Conservation (phyloP, 2,329 filamentous ascomycete species). For the Cyclaneusma minus region DNA sequence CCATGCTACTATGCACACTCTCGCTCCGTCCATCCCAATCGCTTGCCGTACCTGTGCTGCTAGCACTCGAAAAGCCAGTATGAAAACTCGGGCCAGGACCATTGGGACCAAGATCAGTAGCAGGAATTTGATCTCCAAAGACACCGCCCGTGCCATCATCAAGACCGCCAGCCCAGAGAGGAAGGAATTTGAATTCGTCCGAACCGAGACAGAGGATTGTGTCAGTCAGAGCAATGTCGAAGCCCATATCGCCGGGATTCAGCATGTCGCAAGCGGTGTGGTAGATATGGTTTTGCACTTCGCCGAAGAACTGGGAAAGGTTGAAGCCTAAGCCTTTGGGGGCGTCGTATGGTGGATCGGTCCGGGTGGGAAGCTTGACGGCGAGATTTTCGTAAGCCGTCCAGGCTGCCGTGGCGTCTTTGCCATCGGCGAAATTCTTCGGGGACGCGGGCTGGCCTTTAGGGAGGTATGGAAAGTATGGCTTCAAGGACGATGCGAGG, state of each 20-base stretch:
- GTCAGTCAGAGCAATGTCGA: slow-evolving; percentile 15
- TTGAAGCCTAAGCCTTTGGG: too few species aligned
- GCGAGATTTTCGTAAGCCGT: too few species aligned
- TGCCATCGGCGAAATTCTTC: too few species aligned
- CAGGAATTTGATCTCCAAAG: slow-evolving; percentile 22
- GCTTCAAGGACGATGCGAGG: neutral
- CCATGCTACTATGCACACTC: slow-evolving; percentile 5
- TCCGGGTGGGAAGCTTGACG: too few species aligned
- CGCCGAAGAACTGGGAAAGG: slow-evolving; percentile 3
- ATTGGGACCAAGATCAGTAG: slow-evolving; percentile 17
- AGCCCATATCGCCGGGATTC: slow-evolving; percentile 1
- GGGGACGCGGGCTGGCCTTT: too few species aligned
- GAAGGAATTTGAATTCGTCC: slow-evolving; percentile 45
- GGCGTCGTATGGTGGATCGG: too few species aligned
- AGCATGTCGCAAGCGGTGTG: slow-evolving; percentile 4
- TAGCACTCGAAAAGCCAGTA: slow-evolving; percentile 16
- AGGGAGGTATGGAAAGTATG: too few species aligned
- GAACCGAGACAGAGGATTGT: slow-evolving; percentile 34
- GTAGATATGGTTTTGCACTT: slow-evolving; percentile 1
- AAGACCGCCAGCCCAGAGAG: slow-evolving; percentile 47
- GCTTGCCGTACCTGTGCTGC: slow-evolving; percentile 3
- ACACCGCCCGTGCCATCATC: slow-evolving; percentile 34
- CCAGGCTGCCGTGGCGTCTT: too few species aligned
- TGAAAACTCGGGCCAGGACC: slow-evolving; percentile 18
- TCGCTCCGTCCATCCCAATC: slow-evolving; percentile 4